Conservation (phyloP, 176 grass and related monocot species). For the Puccinellia tenuiflora region DNA sequence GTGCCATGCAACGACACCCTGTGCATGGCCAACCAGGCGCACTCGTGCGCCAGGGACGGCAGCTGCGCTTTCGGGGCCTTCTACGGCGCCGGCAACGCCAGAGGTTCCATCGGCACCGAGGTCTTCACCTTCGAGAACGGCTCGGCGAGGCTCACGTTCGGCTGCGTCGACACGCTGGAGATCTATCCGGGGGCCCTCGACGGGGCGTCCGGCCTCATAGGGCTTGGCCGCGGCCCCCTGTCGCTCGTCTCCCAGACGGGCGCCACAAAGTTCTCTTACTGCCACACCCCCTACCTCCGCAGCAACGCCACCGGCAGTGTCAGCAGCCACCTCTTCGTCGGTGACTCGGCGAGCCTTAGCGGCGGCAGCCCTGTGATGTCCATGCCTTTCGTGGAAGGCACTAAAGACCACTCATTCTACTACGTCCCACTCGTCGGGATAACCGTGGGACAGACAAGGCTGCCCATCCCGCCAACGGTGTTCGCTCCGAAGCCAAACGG, state of each 20-base stretch:
- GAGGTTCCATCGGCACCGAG: not conserved
- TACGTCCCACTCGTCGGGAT: not conserved
- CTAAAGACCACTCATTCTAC: not conserved
- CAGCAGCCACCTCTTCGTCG: not conserved
- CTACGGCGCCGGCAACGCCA: not conserved
- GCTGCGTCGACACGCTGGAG: not conserved
- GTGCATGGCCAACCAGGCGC: not conserved
- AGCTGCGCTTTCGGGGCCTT: not conserved
- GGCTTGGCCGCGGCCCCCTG: conserved; percentile 8
- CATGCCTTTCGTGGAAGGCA: not conserved
- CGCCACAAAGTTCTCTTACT: conserved; percentile 23
- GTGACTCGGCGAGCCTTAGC: not conserved
- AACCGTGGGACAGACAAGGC: not conserved
- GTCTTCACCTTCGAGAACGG: not conserved
- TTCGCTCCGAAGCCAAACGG: not conserved
- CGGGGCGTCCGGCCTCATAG: conserved; percentile 19
- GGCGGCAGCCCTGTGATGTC: not conserved
- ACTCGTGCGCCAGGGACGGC: not conserved
- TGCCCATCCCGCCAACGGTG: not conserved
- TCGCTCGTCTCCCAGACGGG: conserved; percentile 6
- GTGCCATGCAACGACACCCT: not conserved
- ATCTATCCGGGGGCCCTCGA: not conserved
- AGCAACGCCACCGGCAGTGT: not conserved
- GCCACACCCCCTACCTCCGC: conserved; percentile 2
- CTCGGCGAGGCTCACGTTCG: not conserved